Percentiles rank a stretch among this genome's conserved stretches.
phyloP scores from a whole-genome alignment of 2,329 filamentous ascomycete species.

The Pyricularia grisea region DNA sequence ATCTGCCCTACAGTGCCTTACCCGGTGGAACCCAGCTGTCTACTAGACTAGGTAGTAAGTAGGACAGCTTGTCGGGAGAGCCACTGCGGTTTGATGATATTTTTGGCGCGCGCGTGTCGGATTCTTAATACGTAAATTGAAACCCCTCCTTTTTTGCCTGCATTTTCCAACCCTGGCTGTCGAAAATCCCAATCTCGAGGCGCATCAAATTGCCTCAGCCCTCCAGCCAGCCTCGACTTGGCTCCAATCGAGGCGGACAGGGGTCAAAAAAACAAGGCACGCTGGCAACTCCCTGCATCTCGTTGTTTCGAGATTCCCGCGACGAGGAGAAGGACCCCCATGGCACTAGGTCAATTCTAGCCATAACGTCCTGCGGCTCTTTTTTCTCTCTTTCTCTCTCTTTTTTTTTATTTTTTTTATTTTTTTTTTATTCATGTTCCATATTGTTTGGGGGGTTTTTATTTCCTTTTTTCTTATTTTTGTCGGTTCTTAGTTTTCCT shows the following conservation, averaged over 20 bases:
- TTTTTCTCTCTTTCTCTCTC: constrained; percentile 2
- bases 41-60: no score
- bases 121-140: background rate
- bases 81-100: background rate
- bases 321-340: background rate
- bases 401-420: background rate
- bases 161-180: background rate
- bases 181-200: background rate
- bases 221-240: background rate
- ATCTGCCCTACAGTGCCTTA: no score
- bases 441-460: background rate
- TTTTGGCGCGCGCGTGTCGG: background rate
- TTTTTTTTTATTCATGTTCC: background rate
- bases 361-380: background rate
- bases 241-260: background rate
- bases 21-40: no score
- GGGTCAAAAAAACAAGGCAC: background rate
- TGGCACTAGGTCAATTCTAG: background rate
- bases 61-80: background rate
- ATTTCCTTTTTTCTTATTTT: background rate
- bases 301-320: background rate
- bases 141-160: background rate
- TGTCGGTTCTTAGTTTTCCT: background rate
- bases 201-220: background rate
- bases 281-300: background rate